Conservation (phyloP, 441 rosid species). For the Pelargonium myrrhifolium region DNA sequence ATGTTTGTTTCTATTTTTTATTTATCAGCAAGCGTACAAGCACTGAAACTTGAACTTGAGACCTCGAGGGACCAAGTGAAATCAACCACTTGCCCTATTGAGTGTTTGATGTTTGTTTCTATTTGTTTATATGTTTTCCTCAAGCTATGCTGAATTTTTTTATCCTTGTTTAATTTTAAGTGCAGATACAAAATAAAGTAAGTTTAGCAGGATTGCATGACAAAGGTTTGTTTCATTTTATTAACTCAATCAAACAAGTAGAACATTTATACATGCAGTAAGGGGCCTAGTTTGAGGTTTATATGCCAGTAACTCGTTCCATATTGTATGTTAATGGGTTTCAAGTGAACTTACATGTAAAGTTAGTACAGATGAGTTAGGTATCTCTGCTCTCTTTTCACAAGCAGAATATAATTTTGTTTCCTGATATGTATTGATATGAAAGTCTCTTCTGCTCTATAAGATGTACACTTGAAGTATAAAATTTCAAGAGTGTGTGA, state of each 20-base stretch:
- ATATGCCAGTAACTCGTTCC: slow-evolving; percentile 10
- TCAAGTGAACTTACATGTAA: neutral
- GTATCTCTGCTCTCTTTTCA: slow-evolving; percentile 1
- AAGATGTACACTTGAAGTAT: neutral
- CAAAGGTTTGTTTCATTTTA: slow-evolving; percentile 51
- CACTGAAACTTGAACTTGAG: no score
- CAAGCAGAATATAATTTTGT: neutral
- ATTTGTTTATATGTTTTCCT: neutral
- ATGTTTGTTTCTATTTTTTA: no score
- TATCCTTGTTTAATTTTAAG: slow-evolving; percentile 19
- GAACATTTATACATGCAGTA: neutral
- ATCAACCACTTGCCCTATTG: no score
- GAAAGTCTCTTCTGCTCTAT: neutral
- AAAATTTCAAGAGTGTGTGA: neutral
- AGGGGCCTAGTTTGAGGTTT: slow-evolving; percentile 4
- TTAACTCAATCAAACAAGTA: slow-evolving; percentile 1
- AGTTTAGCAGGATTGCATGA: slow-evolving; percentile 84
- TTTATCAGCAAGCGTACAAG: no score
- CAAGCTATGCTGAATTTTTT: neutral
- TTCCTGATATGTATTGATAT: neutral
- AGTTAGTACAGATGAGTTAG: slow-evolving; percentile 7
- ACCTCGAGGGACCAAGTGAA: no score
- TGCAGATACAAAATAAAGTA: slow-evolving; percentile 62
- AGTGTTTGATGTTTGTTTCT: neutral
- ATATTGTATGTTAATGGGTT: neutral